These are phyloP conservation scores for Elsinoe fawcettii DNA, from an alignment of 2,329 filamentous ascomycete genomes.

Conservation along the genomic window DNA sequence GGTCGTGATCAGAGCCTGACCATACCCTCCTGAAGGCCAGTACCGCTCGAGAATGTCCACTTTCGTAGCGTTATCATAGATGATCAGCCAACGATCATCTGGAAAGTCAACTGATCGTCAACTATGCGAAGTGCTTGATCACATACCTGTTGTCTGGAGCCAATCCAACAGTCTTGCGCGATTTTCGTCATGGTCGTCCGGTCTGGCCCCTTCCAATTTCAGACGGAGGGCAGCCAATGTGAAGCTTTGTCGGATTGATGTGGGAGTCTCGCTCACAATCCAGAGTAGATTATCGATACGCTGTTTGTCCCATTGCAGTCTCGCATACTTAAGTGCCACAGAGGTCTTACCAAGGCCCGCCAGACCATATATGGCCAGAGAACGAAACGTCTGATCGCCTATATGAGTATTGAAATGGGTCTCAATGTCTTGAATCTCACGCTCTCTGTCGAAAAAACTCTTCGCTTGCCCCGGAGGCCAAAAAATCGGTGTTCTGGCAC, in stretches of 20 bases:
- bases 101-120: too few relatives aligned
- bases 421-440: background rate
- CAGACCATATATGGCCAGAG: background rate
- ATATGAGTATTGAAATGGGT: background rate
- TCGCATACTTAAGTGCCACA: background rate
- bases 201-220: background rate
- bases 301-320: background rate
- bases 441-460: background rate
- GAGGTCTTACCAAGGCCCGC: background rate
- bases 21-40: background rate
- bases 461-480: background rate
- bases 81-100: background rate
- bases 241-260: background rate
- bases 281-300: background rate
- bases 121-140: too few relatives aligned
- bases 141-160: background rate
- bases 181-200: background rate
- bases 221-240: background rate
- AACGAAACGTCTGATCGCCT: background rate
- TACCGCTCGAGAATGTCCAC: background rate
- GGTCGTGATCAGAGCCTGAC: background rate
- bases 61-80: background rate
- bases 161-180: background rate
- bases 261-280: background rate
- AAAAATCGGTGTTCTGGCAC: background rate